phyloP scores from a whole-genome alignment of 2,329 filamentous ascomycete species.

The Alternaria sp. region DNA sequence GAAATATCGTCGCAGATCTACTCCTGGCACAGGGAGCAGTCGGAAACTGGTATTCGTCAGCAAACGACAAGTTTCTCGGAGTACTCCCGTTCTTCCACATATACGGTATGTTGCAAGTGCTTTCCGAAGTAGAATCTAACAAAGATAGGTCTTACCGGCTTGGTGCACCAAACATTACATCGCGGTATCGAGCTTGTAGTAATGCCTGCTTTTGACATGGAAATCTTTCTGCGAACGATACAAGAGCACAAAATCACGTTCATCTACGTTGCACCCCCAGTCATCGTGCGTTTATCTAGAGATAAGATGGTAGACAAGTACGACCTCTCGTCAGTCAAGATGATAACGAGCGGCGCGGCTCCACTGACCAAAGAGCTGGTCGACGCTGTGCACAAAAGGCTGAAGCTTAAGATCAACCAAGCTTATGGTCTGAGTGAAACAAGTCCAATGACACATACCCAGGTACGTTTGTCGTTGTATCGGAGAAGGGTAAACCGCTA shows the following conservation, averaged over 20 bases:
- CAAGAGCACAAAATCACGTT: constrained; percentile 79
- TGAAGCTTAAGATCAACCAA: constrained; percentile 57
- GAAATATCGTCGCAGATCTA: constrained; percentile 69
- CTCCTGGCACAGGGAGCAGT: constrained; percentile 82
- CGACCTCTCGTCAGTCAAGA: constrained; percentile 78
- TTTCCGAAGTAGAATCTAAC: too few relatives aligned
- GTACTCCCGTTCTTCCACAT: constrained; percentile 92
- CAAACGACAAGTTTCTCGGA: constrained; percentile 73
- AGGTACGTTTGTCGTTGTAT: constrained; percentile 17
- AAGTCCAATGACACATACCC: constrained; percentile 35
- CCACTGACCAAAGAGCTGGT: constrained; percentile 83
- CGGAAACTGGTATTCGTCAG: constrained; percentile 79
- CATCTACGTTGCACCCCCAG: constrained; percentile 82
- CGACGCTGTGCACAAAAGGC: constrained; percentile 74
- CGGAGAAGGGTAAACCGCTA: background rate
- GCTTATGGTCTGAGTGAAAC: constrained; percentile 39
- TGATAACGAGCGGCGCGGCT: constrained; percentile 86
- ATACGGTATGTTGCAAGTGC: constrained; percentile 61
- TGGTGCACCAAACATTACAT: constrained; percentile 74
- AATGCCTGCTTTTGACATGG: constrained; percentile 82
- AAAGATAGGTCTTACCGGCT: constrained; percentile 67
- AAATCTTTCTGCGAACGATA: constrained; percentile 76
- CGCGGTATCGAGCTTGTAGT: constrained; percentile 73
- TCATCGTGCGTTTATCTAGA: constrained; percentile 81
- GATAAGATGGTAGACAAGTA: constrained; percentile 80